Conservation (phyloP, 768 basidiomycete species). For the Tephrocybe rancida region DNA sequence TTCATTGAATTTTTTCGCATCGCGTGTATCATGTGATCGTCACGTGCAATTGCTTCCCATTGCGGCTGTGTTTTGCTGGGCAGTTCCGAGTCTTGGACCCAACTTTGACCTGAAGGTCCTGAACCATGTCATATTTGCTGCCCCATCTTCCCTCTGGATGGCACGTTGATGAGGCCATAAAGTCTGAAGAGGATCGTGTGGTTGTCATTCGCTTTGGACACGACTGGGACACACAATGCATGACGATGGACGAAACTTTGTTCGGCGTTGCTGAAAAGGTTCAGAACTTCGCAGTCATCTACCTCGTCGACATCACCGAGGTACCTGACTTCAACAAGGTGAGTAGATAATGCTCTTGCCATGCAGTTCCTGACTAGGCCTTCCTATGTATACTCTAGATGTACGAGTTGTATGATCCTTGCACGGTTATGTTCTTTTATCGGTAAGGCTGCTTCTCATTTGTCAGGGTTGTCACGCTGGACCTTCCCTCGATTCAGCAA, state of each 20-base stretch:
- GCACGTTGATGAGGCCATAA: constrained; percentile 99
- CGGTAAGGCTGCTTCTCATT: constrained; percentile 53
- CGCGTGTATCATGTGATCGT: not conserved
- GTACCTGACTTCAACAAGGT: constrained; percentile 99
- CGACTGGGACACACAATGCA: constrained; percentile 92
- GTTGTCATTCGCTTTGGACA: constrained; percentile 95
- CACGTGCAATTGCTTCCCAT: not conserved
- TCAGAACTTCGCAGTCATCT: constrained; percentile 98
- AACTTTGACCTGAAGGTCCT: not conserved
- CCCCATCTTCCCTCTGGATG: constrained; percentile 90
- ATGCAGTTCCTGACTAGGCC: not conserved
- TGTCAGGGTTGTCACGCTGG: not conserved
- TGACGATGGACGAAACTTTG: constrained; percentile 99
- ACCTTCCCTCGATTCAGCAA: constrained; percentile 53
- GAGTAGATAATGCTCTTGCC: constrained; percentile 17
- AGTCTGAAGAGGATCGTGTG: constrained; percentile 95
- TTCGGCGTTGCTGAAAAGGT: constrained; percentile 93
- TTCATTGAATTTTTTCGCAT: no score
- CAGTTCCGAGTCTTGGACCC: not conserved
- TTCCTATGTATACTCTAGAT: constrained; percentile 54
- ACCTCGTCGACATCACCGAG: constrained; percentile 91
- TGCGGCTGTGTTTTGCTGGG: not conserved
- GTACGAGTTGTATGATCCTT: constrained; percentile 98
- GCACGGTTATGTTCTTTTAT: constrained; percentile 99
- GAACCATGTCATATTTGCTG: constrained; percentile 83